These are phyloP conservation scores for Eruca vesicaria DNA, from an alignment of 441 rosid genomes.

Conservation along the genomic window DNA sequence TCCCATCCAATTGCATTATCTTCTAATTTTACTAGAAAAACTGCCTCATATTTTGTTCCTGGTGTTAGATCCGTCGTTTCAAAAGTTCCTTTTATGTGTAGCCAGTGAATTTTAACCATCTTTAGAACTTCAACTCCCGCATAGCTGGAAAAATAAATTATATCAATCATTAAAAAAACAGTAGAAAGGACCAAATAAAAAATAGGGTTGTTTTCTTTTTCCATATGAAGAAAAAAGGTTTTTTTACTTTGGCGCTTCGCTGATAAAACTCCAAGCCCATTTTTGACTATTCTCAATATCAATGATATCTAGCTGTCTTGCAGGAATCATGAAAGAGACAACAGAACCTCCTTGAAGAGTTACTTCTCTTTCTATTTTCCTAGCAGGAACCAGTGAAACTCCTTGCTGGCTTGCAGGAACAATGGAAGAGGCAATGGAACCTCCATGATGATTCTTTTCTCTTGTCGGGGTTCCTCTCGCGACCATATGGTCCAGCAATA, in stretches of 20 bases:
- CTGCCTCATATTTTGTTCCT: slow-evolving; percentile 40
- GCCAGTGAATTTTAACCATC: slow-evolving; percentile 52
- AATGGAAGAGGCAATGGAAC: background rate
- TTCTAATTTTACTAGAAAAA: slow-evolving; percentile 43
- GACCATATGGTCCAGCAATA: background rate
- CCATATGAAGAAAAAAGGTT: background rate
- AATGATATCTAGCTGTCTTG: background rate
- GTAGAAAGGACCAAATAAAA: background rate
- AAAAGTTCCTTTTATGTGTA: slow-evolving; percentile 40
- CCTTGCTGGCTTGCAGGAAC: background rate
- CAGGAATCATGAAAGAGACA: background rate
- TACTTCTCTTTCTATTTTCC: background rate
- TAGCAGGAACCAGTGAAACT: background rate
- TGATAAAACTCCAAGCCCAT: background rate
- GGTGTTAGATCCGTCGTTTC: slow-evolving; percentile 44
- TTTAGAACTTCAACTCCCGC: slow-evolving; percentile 31
- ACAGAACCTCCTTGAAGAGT: background rate
- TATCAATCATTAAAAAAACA: background rate
- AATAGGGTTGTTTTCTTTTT: too few species aligned
- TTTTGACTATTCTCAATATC: background rate
- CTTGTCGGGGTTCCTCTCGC: background rate
- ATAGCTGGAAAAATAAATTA: background rate
- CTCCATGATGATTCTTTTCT: background rate
- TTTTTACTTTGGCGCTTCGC: slow-evolving; percentile 7
- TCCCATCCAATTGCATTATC: slow-evolving; percentile 51